phyloP scores from a whole-genome alignment of 306 rosid genomes.

The Corylus heterophylla region DNA sequence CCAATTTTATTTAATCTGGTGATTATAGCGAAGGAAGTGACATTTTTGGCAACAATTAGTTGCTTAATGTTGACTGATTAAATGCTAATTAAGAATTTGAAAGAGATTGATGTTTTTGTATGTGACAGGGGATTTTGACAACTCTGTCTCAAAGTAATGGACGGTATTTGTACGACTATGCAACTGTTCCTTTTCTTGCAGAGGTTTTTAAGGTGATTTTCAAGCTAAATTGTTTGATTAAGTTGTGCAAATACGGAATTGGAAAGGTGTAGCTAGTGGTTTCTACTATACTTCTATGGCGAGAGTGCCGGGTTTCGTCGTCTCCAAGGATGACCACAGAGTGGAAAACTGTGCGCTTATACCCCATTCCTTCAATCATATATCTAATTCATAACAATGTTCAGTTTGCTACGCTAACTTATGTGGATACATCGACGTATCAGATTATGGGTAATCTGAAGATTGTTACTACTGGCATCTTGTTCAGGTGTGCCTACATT shows the following conservation, averaged over 20 bases:
- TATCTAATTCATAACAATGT: slow-evolving; percentile 83
- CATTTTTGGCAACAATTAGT: too few species aligned
- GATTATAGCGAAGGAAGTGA: too few species aligned
- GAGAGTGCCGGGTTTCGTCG: slow-evolving; percentile 58
- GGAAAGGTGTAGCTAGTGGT: slow-evolving; percentile 55
- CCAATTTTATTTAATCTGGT: too few species aligned
- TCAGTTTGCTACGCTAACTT: slow-evolving; percentile 87
- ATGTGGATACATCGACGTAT: slow-evolving; percentile 91
- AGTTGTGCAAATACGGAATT: background rate
- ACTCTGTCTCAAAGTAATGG: slow-evolving; percentile 86
- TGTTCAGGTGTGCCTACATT: slow-evolving; percentile 80
- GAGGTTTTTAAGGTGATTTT: slow-evolving; percentile 73
- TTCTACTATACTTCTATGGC: slow-evolving; percentile 81
- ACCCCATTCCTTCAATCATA: slow-evolving; percentile 81
- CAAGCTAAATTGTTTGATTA: background rate
- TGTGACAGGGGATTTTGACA: slow-evolving; percentile 76
- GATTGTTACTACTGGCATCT: slow-evolving; percentile 84
- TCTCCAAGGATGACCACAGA: slow-evolving; percentile 81
- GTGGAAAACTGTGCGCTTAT: slow-evolving; percentile 69
- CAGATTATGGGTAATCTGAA: slow-evolving; percentile 98
- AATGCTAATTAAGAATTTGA: too few species aligned
- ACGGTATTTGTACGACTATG: slow-evolving; percentile 73
- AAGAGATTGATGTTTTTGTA: background rate
- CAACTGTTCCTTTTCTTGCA: slow-evolving; percentile 93
- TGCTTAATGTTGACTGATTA: too few species aligned